These are phyloP conservation scores for Pythium plurisporium DNA, from an alignment of 352 stramenopile species.

Conservation along the genomic window DNA sequence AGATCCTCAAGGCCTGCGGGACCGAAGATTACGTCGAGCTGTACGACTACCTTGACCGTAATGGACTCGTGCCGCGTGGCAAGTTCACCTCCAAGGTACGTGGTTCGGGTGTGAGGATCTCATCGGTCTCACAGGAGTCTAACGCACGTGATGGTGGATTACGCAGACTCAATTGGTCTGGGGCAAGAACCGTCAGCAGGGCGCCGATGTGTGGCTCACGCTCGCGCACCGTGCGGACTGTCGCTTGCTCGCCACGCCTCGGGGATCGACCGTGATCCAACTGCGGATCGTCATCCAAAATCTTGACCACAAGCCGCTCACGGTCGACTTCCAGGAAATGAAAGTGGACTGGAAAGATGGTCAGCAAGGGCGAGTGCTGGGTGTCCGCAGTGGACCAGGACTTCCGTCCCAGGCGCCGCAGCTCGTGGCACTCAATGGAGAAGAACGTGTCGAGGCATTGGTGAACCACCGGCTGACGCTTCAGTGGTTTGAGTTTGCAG, in stretches of 20 bases:
- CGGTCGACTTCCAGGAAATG: constrained; percentile 55
- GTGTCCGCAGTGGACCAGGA: constrained; percentile 11
- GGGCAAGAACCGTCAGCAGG: constrained; percentile 57
- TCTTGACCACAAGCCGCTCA: constrained; percentile 43
- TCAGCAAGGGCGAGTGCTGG: constrained; percentile 40
- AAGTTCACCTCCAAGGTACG: constrained; percentile 71
- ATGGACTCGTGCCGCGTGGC: constrained; percentile 47
- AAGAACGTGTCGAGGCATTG: constrained; percentile 24
- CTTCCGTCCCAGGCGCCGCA: constrained; percentile 34
- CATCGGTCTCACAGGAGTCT: too few relatives aligned
- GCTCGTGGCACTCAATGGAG: constrained; percentile 55
- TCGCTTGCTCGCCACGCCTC: constrained; percentile 30
- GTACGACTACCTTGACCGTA: constrained; percentile 56
- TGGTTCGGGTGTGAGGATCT: too few relatives aligned
- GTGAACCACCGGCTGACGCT: constrained; percentile 37
- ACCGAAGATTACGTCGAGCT: constrained; percentile 53
- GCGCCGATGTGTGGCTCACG: constrained; percentile 70
- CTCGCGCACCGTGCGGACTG: constrained; percentile 69
- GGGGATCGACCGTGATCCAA: constrained; percentile 44
- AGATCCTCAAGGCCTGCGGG: constrained; percentile 37
- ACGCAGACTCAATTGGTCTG: constrained; percentile 55
- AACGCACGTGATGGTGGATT: too few relatives aligned
- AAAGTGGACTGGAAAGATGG: constrained; percentile 71
- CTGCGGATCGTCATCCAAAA: constrained; percentile 72
- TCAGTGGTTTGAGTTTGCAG: constrained; percentile 62